Evolutionary conservation across 108 stramenopile species (phyloP).

Genomic region (Fragilaria radians): DNA sequence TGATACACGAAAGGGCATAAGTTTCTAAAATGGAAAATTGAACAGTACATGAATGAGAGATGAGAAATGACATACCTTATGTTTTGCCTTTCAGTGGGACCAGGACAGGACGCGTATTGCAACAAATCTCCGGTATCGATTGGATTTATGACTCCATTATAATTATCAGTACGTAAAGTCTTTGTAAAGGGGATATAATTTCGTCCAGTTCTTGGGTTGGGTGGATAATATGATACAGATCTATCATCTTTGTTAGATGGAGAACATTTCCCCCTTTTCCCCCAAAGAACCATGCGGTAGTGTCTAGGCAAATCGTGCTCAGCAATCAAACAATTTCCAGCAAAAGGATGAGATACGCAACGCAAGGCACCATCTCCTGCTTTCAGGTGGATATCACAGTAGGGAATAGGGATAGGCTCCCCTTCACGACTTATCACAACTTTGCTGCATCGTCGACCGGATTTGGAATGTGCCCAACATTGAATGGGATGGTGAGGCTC

Average conservation of each 20-base stretch:
- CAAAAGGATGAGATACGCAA: constrained; percentile 47
- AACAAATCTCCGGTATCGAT: constrained; percentile 46
- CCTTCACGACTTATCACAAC: constrained; percentile 39
- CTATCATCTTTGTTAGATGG: constrained; percentile 45
- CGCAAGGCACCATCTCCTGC: constrained; percentile 48
- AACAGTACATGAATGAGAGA: background rate
- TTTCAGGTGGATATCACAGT: constrained; percentile 41
- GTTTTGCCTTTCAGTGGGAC: constrained; percentile 53
- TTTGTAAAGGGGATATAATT: constrained; percentile 33
- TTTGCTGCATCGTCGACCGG: constrained; percentile 35
- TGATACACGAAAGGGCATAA: background rate
- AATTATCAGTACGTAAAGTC: constrained; percentile 40
- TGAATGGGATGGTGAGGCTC: constrained; percentile 20
- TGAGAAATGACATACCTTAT: constrained; percentile 15
- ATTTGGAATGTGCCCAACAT: constrained; percentile 56
- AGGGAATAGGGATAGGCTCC: constrained; percentile 62
- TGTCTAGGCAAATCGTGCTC: constrained; percentile 39
- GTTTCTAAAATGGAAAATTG: no score
- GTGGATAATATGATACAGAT: constrained; percentile 56
- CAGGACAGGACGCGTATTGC: constrained; percentile 59
- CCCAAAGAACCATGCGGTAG: constrained; percentile 51
- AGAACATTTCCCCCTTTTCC: constrained; percentile 38
- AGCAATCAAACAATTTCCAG: constrained; percentile 52
- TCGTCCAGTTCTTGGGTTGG: constrained; percentile 38
- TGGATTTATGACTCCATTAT: constrained; percentile 66